A percentile compares a stretch with the other conserved stretches of the same genome.
phyloP scores from a whole-genome alignment of 306 rosid species.

The Prunus fruticosa region DNA sequence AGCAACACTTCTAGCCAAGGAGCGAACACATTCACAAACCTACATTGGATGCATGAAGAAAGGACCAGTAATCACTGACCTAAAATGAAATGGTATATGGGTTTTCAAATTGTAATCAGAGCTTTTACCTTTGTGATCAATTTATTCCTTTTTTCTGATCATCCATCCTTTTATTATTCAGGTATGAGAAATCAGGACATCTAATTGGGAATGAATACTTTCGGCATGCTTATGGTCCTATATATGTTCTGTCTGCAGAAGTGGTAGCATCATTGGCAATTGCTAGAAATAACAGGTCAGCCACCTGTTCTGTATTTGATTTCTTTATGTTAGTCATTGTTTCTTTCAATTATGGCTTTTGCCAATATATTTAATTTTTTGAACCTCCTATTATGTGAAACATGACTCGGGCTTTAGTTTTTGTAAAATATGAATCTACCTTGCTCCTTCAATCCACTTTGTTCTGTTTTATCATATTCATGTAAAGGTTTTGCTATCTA shows the following conservation, averaged over 20 bases:
- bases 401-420: not conserved
- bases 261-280: slow-evolving; percentile 34
- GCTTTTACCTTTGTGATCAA: not conserved
- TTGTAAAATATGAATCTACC: not conserved
- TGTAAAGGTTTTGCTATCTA: not conserved
- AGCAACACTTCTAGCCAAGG: slow-evolving; percentile 37
- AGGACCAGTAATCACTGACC: slow-evolving; percentile 39
- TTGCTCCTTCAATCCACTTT: not conserved
- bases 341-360: not conserved
- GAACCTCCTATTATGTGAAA: not conserved
- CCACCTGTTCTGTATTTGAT: not conserved
- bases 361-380: not conserved
- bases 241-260: slow-evolving; percentile 39
- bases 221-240: slow-evolving; percentile 37
- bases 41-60: slow-evolving; percentile 51
- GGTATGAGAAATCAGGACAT: slow-evolving; percentile 40
- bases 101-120: not conserved
- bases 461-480: not conserved
- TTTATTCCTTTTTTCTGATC: not conserved
- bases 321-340: not conserved
- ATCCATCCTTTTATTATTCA: not conserved
- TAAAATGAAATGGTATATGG: slow-evolving; percentile 32
- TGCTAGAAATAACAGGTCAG: slow-evolving; percentile 36
- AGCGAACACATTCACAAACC: slow-evolving; percentile 27
- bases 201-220: slow-evolving; percentile 35